Percentiles rank a stretch among this genome's conserved stretches.
Evolutionary conservation across 1,139 yeast genomes (phyloP).

Genomic region (Hansenula lynferdii): DNA sequence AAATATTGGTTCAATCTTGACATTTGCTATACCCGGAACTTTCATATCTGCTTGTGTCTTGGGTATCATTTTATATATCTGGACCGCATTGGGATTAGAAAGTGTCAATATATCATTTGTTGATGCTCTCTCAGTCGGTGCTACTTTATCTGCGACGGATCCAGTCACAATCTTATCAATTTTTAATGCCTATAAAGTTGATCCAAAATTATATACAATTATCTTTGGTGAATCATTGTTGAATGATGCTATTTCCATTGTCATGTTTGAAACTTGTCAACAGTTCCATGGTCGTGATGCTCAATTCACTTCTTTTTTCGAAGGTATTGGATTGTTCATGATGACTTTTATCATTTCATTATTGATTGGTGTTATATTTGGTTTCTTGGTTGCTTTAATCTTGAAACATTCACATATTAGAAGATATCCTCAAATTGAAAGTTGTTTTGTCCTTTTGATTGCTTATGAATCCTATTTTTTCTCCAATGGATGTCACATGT

Average conservation of each 20-base stretch:
- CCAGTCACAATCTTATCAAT: constrained; percentile 97
- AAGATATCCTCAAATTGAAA: constrained; percentile 93
- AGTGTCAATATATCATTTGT: constrained; percentile 86
- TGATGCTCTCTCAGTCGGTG: constrained; percentile 96
- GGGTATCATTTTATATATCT: constrained; percentile 77
- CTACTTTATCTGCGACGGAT: constrained; percentile 96
- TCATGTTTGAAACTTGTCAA: constrained; percentile 98
- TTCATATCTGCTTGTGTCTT: constrained; percentile 85
- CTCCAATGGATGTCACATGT: constrained; percentile 98
- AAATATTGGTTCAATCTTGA: constrained; percentile 84
- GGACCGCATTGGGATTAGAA: constrained; percentile 92
- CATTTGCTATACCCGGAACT: constrained; percentile 97
- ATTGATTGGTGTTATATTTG: constrained; percentile 82
- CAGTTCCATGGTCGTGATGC: constrained; percentile 88
- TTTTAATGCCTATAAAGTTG: constrained; percentile 96
- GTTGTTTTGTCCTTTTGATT: constrained; percentile 82
- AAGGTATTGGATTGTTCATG: constrained; percentile 89
- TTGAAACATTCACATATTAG: constrained; percentile 91
- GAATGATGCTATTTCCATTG: constrained; percentile 97
- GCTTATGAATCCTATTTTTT: constrained; percentile 97
- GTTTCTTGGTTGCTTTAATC: constrained; percentile 83
- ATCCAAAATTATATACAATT: constrained; percentile 93
- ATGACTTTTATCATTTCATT: constrained; percentile 94
- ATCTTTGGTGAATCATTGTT: constrained; percentile 94
- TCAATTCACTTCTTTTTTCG: constrained; percentile 72